Conservation (phyloP, 371 early-diverging fungal genomes). For the Massospora cicadina region DNA sequence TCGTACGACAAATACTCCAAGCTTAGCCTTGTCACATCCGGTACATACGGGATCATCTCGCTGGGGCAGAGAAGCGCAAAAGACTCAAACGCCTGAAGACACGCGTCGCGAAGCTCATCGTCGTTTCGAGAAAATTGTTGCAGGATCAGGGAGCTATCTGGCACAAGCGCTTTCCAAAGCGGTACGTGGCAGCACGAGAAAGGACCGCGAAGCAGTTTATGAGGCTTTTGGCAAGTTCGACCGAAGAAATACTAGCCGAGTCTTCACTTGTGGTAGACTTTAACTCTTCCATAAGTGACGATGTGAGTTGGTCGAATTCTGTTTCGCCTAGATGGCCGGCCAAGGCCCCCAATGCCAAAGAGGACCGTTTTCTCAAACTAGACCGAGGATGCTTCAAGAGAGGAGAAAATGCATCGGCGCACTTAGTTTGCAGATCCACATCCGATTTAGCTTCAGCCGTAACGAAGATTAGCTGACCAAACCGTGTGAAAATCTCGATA, state of each 20-base stretch:
- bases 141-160: constrained; percentile 47
- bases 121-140: constrained; percentile 41
- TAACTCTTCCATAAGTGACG: constrained; percentile 18
- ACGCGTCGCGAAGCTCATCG: constrained; percentile 60
- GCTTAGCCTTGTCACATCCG: constrained; percentile 36
- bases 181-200: constrained; percentile 46
- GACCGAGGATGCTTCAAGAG: constrained; percentile 51
- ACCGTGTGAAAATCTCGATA: constrained; percentile 57
- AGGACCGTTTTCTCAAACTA: constrained; percentile 68
- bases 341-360: constrained; percentile 33
- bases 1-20: constrained; percentile 63
- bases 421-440: constrained; percentile 27
- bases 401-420: constrained; percentile 42
- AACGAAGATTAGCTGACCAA: constrained; percentile 35
- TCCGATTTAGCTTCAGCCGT: constrained; percentile 14
- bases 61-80: constrained; percentile 62
- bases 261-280: constrained; percentile 11
- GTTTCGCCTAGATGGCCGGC: constrained; percentile 51
- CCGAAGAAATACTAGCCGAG: constrained; percentile 17
- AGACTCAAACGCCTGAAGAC: constrained; percentile 45
- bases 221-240: background rate
- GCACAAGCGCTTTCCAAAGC: constrained; percentile 46
- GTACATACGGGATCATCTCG: constrained; percentile 39
- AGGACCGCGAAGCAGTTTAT: constrained; percentile 4
- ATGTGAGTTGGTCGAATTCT: constrained; percentile 40